phyloP scores from a whole-genome alignment of 768 basidiomycete genomes.

The Russula ochroleuca region DNA sequence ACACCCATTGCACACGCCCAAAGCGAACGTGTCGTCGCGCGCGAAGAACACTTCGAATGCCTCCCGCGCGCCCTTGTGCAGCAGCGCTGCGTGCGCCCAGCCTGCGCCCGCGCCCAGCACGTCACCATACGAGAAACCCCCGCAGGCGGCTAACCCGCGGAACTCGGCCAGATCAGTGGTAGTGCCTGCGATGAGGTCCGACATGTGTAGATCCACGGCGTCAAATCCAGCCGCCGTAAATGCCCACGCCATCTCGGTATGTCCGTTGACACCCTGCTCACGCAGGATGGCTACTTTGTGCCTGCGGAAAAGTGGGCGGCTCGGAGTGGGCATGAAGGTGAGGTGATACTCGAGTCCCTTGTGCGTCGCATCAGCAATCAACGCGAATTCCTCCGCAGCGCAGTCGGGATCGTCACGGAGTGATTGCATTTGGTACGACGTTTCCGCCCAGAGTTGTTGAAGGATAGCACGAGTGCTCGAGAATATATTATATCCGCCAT shows the following conservation, averaged over 20 bases:
- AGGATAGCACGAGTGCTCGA: constrained; percentile 60
- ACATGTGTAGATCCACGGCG: constrained; percentile 97
- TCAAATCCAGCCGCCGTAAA: constrained; percentile 93
- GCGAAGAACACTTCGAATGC: constrained; percentile 83
- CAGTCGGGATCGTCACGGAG: constrained; percentile 77
- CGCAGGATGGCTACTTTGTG: constrained; percentile 94
- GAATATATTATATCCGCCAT: constrained; percentile 51
- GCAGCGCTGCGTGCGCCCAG: constrained; percentile 94
- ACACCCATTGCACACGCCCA: constrained; percentile 98
- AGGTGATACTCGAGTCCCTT: constrained; percentile 75
- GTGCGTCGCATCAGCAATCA: constrained; percentile 58
- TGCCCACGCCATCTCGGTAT: constrained; percentile 98
- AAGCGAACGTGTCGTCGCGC: constrained; percentile 75
- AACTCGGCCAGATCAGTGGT: constrained; percentile 58
- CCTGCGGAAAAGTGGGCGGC: constrained; percentile 42
- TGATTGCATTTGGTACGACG: constrained; percentile 87
- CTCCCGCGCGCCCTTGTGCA: constrained; percentile 67
- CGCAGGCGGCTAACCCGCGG: constrained; percentile 90
- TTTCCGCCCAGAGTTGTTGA: constrained; percentile 90
- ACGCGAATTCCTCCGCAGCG: constrained; percentile 77
- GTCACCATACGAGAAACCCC: constrained; percentile 98
- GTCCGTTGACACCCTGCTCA: constrained; percentile 98
- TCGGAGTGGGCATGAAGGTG: constrained; percentile 44
- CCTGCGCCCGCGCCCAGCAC: constrained; percentile 96
- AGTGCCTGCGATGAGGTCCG: constrained; percentile 78